Evolutionary conservation across 192 early-diverging fungal genomes (phyloP).

Genomic region (Gamsiella multidivaricata): DNA sequence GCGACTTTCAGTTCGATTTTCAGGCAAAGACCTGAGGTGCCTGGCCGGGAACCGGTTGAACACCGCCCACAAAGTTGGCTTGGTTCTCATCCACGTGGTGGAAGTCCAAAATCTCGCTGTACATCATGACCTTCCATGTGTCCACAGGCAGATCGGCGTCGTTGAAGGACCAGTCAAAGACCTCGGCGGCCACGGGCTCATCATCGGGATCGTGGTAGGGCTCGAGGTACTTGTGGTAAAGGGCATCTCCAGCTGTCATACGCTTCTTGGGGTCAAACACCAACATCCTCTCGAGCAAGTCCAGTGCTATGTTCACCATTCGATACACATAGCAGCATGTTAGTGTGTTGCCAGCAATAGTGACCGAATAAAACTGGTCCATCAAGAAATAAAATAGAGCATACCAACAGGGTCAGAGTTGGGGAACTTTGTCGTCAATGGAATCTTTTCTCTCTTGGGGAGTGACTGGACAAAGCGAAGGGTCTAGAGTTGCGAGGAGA

Average conservation of each 20-base stretch:
- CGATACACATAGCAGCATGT: too few species aligned
- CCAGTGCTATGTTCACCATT: too few species aligned
- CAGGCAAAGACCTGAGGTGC: constrained; percentile 19
- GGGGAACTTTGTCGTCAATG: constrained; percentile 86
- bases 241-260: constrained; percentile 87
- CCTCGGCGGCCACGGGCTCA: constrained; percentile 82
- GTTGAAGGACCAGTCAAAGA: constrained; percentile 96
- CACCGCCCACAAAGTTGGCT: constrained; percentile 22
- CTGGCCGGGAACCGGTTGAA: constrained; percentile 16
- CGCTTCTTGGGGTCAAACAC: constrained; percentile 94
- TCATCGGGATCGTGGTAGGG: constrained; percentile 92
- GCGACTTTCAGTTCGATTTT: not conserved
- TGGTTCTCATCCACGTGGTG: constrained; percentile 45
- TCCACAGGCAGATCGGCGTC: constrained; percentile 89
- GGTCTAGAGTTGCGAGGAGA: too few species aligned
- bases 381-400: not conserved
- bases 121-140: constrained; percentile 93
- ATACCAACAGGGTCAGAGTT: constrained; percentile 76
- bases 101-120: constrained; percentile 78
- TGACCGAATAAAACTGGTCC: too few species aligned
- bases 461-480: constrained; percentile 91
- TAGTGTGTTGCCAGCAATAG: too few species aligned
- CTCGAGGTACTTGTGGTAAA: constrained; percentile 90
- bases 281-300: constrained; percentile 91
- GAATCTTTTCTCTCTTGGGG: constrained; percentile 80